Evolutionary conservation across 306 rosid genomes (phyloP).

Genomic region (Cucurbita ficifolia): DNA sequence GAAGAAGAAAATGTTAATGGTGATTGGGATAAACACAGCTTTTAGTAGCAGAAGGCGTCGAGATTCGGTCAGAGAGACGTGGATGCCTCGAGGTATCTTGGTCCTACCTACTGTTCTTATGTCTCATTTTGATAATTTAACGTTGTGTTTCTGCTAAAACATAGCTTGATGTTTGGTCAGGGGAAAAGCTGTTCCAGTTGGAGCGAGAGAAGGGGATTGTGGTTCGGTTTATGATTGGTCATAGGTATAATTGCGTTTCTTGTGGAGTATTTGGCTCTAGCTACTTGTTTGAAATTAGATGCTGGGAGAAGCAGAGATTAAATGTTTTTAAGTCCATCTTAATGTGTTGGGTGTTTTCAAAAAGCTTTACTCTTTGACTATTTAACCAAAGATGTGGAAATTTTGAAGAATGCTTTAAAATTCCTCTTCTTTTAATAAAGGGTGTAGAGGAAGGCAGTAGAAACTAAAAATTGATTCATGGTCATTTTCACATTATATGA

Average conservation of each 20-base stretch:
- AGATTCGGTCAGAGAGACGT: constrained; percentile 93
- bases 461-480: not conserved
- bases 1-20: constrained; percentile 64
- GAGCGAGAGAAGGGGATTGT: constrained; percentile 92
- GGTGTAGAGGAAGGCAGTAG: not conserved
- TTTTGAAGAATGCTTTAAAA: not conserved
- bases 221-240: constrained; percentile 95
- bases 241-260: constrained; percentile 38
- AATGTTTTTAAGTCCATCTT: not conserved
- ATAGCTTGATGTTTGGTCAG: constrained; percentile 18
- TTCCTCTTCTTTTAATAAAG: not conserved
- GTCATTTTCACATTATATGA: not conserved
- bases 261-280: not conserved
- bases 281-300: not conserved
- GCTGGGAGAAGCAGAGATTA: not conserved
- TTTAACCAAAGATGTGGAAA: not conserved
- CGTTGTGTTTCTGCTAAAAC: constrained; percentile 15
- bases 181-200: constrained; percentile 74
- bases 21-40: constrained; percentile 95
- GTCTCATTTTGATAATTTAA: not conserved
- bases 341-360: not conserved
- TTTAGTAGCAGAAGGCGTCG: constrained; percentile 94
- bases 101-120: not conserved
- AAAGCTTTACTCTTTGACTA: not conserved
- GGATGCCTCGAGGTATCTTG: constrained; percentile 92